Conservation (phyloP, 1,284 basidiomycete genomes). For the Ganoderma lingzhi region DNA sequence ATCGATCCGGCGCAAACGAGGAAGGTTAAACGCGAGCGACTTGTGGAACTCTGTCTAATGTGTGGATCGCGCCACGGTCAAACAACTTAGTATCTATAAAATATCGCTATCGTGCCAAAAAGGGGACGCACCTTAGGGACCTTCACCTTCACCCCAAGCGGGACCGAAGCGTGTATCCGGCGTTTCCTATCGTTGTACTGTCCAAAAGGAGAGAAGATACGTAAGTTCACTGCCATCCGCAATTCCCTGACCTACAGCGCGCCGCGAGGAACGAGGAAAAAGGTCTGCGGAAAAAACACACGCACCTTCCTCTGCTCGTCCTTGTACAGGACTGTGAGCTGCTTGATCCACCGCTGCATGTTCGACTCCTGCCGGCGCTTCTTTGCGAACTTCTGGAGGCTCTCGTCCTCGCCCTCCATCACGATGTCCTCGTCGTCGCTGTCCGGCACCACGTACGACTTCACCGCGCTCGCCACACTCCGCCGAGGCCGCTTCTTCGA, state of each 20-base stretch:
- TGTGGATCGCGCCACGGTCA: background rate
- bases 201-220: slow-evolving; percentile 12
- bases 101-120: slow-evolving; percentile 3
- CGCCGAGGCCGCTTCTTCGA: slow-evolving; percentile 60
- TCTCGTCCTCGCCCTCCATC: slow-evolving; percentile 46
- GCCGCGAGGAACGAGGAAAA: background rate
- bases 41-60: slow-evolving; percentile 71
- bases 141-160: slow-evolving; percentile 55
- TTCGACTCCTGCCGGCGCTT: slow-evolving; percentile 57
- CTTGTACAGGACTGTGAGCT: slow-evolving; percentile 62
- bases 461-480: slow-evolving; percentile 55
- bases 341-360: slow-evolving; percentile 72
- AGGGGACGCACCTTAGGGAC: slow-evolving; percentile 58
- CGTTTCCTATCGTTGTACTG: slow-evolving; percentile 72
- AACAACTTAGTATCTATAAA: slow-evolving; percentile 2
- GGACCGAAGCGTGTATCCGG: slow-evolving; percentile 53
- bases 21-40: slow-evolving; percentile 60
- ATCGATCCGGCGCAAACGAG: slow-evolving; percentile 66
- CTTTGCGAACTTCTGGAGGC: slow-evolving; percentile 43
- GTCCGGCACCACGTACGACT: slow-evolving; percentile 71
- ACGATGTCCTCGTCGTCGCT: slow-evolving; percentile 74
- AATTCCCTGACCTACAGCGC: background rate
- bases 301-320: slow-evolving; percentile 73
- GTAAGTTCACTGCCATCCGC: background rate
- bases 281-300: slow-evolving; percentile 8